Evolutionary conservation across 1,139 yeast genomes (phyloP), one percentile per base, ranked within the genome.

Genomic region (Saccharomyces hybrid): DNA sequence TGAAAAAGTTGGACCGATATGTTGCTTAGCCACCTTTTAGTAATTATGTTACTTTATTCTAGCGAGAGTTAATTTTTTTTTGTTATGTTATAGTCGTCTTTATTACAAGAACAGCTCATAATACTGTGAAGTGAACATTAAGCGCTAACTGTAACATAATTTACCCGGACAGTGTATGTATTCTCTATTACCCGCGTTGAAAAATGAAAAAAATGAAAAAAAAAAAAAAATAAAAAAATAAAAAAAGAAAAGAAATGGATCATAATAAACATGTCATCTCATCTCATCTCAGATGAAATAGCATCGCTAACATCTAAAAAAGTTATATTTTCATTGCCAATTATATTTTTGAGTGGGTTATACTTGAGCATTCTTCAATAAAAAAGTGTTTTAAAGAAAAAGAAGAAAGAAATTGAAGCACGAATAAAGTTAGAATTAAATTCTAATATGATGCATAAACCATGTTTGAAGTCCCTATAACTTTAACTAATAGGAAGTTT

Each of bases 401-500:
- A 26, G 5, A n/a, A 46, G 14, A 8, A 28, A 8, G 13, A 2
- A 11, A 8, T 26, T 26, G n/a, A n/a, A 13, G 28, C 48, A 26
- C 9, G 7, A 46, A 14, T 31, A 26, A 28, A 26, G 11, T 23
- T 28, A 11, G 31, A 5, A 26, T 26, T 9, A 13, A 28, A 26
- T 8, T 20, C 44, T 38, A 16, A 38, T 38, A 38, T 38, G 44
- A 38, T 38, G 44, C 44, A 29, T 46, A 20, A 28, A 16, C 8
- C 14, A 66, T 68, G 71, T 67, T 67, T 57, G 68, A 66, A 47
- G 42, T 63, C 42, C 71, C 71, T 41, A 42, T 63, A 9, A 53
- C 52, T 20, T 57, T 51, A 20, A 55, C 56, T 27, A 55, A 54
- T 51, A 58, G 56, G 51, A 53, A 59, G 48, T 51, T 56, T 44